Conservation (phyloP, 208 protist species). For the Trypanosoma conorhini region DNA sequence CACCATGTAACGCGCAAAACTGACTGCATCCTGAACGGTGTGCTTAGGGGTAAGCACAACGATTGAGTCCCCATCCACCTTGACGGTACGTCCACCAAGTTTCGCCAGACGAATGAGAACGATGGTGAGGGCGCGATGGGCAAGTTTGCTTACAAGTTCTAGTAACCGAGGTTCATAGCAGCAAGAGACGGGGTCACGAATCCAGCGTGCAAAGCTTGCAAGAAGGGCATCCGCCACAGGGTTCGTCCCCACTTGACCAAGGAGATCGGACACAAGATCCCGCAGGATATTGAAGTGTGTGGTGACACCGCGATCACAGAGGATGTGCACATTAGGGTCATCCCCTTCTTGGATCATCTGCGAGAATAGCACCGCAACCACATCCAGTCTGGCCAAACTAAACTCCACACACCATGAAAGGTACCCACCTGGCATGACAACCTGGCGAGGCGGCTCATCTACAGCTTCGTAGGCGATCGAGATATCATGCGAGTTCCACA, state of each 20-base stretch:
- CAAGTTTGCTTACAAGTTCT: constrained; percentile 70
- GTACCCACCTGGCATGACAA: constrained; percentile 83
- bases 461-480: constrained; percentile 70
- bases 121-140: constrained; percentile 77
- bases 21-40: constrained; percentile 70
- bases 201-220: constrained; percentile 80
- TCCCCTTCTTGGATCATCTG: constrained; percentile 89
- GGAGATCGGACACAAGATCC: constrained; percentile 82
- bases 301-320: constrained; percentile 82
- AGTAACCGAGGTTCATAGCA: constrained; percentile 87
- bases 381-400: constrained; percentile 80
- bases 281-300: constrained; percentile 91
- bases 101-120: constrained; percentile 84
- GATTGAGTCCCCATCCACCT: constrained; percentile 71
- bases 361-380: constrained; percentile 88
- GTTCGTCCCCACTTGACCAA: constrained; percentile 72
- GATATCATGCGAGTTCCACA: constrained; percentile 80
- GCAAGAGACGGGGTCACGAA: constrained; percentile 73
- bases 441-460: constrained; percentile 76
- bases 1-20: constrained; percentile 78
- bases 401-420: constrained; percentile 87
- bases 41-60: constrained; percentile 83
- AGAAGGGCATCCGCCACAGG: constrained; percentile 69
- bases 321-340: constrained; percentile 63
- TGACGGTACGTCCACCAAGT: constrained; percentile 80